Evolutionary conservation across 495 filamentous ascomycete genomes (phyloP).

Genomic region (Durotheca rogersii): DNA sequence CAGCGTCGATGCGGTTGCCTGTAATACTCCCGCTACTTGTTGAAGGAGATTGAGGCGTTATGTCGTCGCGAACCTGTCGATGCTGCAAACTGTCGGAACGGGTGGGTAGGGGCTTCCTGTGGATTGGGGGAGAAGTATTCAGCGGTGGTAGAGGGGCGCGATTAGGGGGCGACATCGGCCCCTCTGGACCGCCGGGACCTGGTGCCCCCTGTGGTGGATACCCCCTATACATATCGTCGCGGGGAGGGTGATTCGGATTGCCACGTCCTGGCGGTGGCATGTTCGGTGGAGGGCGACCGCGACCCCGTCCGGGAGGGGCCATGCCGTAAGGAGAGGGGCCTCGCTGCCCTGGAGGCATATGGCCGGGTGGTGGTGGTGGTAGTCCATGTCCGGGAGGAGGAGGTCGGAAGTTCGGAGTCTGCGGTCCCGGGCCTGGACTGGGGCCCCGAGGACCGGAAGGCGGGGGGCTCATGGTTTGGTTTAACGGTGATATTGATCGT

Average conservation of each 20-base stretch:
- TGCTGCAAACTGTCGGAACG: constrained; percentile 44
- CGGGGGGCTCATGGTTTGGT: constrained; percentile 24
- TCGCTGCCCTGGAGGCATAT: constrained; percentile 23
- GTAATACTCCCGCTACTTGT: constrained; percentile 64
- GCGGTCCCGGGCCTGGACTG: constrained; percentile 24
- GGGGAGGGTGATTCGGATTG: constrained; percentile 26
- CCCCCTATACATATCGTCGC: constrained; percentile 29
- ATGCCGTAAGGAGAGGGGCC: constrained; percentile 35
- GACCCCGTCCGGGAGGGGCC: constrained; percentile 34
- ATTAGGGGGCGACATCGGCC: constrained; percentile 29
- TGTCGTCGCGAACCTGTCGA: constrained; percentile 27
- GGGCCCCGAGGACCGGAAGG: constrained; percentile 23
- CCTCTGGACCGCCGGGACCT: constrained; percentile 17
- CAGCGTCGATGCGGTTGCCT: constrained; percentile 64
- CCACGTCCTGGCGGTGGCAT: constrained; percentile 28
- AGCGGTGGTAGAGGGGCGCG: constrained; percentile 33
- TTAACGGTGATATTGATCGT: constrained; percentile 41
- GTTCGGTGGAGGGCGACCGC: constrained; percentile 41
- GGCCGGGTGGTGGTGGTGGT: constrained; percentile 25
- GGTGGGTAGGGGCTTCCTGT: constrained; percentile 64
- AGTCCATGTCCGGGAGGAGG: constrained; percentile 27
- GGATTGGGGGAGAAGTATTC: constrained; percentile 40
- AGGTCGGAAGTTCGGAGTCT: constrained; percentile 33
- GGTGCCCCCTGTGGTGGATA: constrained; percentile 25
- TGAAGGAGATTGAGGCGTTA: constrained; percentile 31